Evolutionary conservation across 805 yeast species (phyloP).

Genomic region (Metschnikowia henanensis): DNA sequence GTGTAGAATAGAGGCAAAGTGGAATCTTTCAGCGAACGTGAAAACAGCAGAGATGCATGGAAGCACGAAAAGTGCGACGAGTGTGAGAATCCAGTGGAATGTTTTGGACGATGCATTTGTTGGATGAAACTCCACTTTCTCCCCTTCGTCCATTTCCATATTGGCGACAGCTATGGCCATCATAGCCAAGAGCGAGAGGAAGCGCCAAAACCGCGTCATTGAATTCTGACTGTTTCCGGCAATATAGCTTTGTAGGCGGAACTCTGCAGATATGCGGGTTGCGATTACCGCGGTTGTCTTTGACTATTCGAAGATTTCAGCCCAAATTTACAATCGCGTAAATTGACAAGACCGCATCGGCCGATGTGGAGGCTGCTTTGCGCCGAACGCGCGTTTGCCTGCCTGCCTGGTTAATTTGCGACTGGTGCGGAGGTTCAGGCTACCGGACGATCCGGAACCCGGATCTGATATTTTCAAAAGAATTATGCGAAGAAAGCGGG

Average conservation of each 20-base stretch:
- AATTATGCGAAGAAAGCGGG: too few relatives aligned
- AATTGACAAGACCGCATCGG: too few relatives aligned
- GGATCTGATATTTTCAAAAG: too few relatives aligned
- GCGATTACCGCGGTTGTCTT: too few relatives aligned
- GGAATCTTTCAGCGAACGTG: conserved; percentile 53
- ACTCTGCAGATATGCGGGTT: too few relatives aligned
- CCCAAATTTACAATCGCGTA: too few relatives aligned
- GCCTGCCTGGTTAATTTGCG: too few relatives aligned
- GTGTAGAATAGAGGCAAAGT: conserved; percentile 21
- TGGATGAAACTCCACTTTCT: conserved; percentile 40
- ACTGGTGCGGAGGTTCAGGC: too few relatives aligned
- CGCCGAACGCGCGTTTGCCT: too few relatives aligned
- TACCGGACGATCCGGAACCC: too few relatives aligned
- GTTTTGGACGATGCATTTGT: conserved; percentile 52
- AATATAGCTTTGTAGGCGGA: not conserved
- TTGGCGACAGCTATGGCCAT: conserved; percentile 5
- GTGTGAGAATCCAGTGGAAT: conserved; percentile 63
- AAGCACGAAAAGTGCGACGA: conserved; percentile 46
- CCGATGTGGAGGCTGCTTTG: too few relatives aligned
- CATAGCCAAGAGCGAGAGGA: conserved; percentile 1
- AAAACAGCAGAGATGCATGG: conserved; percentile 59
- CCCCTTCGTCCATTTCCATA: conserved; percentile 31
- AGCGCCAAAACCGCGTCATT: conserved; percentile 1
- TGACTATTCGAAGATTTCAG: too few relatives aligned
- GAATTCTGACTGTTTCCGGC: not conserved